Conservation (phyloP, 139 green algal species). For the Picochlorum sp. region DNA sequence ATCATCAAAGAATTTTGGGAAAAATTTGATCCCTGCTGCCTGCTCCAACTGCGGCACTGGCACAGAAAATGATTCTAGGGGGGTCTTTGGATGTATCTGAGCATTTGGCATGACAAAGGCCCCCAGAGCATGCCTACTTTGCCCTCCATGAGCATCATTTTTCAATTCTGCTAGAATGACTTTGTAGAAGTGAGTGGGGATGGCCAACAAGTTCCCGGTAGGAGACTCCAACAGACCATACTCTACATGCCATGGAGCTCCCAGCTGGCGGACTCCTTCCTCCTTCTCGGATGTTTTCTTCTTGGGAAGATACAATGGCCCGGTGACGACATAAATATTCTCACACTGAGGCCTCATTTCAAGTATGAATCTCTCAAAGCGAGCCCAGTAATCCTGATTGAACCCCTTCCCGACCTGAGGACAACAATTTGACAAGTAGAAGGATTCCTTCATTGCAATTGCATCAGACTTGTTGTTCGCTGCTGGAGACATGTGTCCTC, state of each 20-base stretch:
- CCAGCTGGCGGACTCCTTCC: slow-evolving; percentile 57
- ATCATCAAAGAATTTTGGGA: slow-evolving; percentile 39
- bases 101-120: slow-evolving; percentile 82
- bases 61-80: slow-evolving; percentile 66
- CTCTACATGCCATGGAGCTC: slow-evolving; percentile 62
- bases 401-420: slow-evolving; percentile 78
- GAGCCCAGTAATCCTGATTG: slow-evolving; percentile 93
- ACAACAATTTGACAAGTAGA: slow-evolving; percentile 63
- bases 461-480: slow-evolving; percentile 71
- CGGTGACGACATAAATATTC: slow-evolving; percentile 74
- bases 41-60: slow-evolving; percentile 64
- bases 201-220: slow-evolving; percentile 47
- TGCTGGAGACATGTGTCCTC: slow-evolving; percentile 84
- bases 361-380: slow-evolving; percentile 83
- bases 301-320: slow-evolving; percentile 69
- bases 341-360: slow-evolving; percentile 36
- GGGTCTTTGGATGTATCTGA: slow-evolving; percentile 51
- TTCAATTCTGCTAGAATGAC: slow-evolving; percentile 26
- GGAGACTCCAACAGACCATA: neutral
- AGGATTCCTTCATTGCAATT: slow-evolving; percentile 79
- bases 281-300: slow-evolving; percentile 7
- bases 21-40: slow-evolving; percentile 54
- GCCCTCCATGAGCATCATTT: neutral
- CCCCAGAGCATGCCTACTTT: slow-evolving; percentile 24
- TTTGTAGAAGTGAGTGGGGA: slow-evolving; percentile 95